Evolutionary conservation across 2,329 filamentous ascomycete genomes (phyloP).

Genomic region (Pseudofabraea citricarpa): DNA sequence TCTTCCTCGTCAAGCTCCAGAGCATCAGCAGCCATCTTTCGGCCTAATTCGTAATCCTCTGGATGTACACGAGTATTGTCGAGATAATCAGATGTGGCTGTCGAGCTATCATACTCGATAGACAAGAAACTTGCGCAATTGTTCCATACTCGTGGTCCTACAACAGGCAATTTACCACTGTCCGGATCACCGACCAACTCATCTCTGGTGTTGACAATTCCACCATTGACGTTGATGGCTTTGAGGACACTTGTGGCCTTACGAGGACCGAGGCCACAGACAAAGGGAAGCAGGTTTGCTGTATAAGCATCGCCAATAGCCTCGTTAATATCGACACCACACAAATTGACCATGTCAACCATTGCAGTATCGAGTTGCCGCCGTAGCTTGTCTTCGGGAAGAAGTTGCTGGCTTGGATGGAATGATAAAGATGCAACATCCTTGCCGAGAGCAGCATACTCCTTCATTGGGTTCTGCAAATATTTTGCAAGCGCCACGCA

Average conservation of each 20-base stretch:
- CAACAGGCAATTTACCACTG: slow-evolving; percentile 69
- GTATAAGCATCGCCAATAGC: slow-evolving; percentile 77
- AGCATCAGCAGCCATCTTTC: slow-evolving; percentile 97
- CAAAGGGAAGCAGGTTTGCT: slow-evolving; percentile 83
- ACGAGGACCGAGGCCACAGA: slow-evolving; percentile 85
- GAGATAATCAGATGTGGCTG: slow-evolving; percentile 79
- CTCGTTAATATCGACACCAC: slow-evolving; percentile 92
- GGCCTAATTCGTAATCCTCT: slow-evolving; percentile 95
- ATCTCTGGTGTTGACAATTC: slow-evolving; percentile 75
- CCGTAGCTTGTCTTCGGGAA: slow-evolving; percentile 81
- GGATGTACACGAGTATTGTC: slow-evolving; percentile 97
- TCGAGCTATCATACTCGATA: slow-evolving; percentile 81
- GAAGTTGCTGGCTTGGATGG: slow-evolving; percentile 82
- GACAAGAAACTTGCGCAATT: slow-evolving; percentile 96
- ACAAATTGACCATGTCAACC: slow-evolving; percentile 97
- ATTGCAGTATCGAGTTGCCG: slow-evolving; percentile 91
- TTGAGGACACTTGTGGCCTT: slow-evolving; percentile 85
- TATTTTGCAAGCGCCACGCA: slow-evolving; percentile 87
- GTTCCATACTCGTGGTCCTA: slow-evolving; percentile 88
- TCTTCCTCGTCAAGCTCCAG: slow-evolving; percentile 97
- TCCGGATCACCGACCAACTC: slow-evolving; percentile 88
- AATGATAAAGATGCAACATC: slow-evolving; percentile 85
- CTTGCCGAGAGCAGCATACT: slow-evolving; percentile 88
- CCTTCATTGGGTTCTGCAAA: slow-evolving; percentile 91
- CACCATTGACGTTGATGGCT: slow-evolving; percentile 87